Evolutionary conservation across 805 yeast genomes (phyloP).

Genomic region (Candida wancherniae): DNA sequence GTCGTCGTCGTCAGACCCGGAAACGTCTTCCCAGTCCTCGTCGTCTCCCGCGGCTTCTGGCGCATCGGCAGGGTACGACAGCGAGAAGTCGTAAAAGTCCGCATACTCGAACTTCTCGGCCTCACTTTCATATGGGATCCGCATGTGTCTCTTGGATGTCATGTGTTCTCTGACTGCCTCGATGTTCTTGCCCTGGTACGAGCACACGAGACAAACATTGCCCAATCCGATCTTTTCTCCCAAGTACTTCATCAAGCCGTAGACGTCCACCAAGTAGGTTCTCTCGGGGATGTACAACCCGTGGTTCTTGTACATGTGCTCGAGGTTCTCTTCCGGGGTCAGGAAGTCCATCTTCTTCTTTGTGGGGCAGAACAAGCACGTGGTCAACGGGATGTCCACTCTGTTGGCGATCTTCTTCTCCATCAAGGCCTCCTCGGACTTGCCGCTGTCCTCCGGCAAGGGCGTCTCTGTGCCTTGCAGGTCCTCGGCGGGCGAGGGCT

Average conservation of each 20-base stretch:
- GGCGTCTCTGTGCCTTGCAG: slow-evolving; percentile 44
- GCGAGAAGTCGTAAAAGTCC: slow-evolving; percentile 78
- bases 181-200: slow-evolving; percentile 74
- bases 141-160: slow-evolving; percentile 79
- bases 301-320: slow-evolving; percentile 74
- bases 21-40: slow-evolving; percentile 42
- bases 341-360: slow-evolving; percentile 30
- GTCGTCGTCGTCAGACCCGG: slow-evolving; percentile 23
- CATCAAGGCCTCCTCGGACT: slow-evolving; percentile 39
- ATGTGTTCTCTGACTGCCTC: slow-evolving; percentile 90
- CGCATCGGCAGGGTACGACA: slow-evolving; percentile 40
- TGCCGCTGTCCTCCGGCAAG: slow-evolving; percentile 15
- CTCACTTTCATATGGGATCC: slow-evolving; percentile 79
- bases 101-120: slow-evolving; percentile 73
- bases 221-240: slow-evolving; percentile 82
- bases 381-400: slow-evolving; percentile 44
- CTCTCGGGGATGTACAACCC: slow-evolving; percentile 88
- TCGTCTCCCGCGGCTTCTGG: slow-evolving; percentile 3
- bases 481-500: no score
- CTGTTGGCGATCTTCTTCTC: slow-evolving; percentile 42
- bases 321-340: slow-evolving; percentile 42
- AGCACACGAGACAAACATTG: slow-evolving; percentile 76
- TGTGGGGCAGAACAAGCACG: slow-evolving; percentile 48
- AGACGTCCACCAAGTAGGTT: slow-evolving; percentile 58
- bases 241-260: slow-evolving; percentile 69